phyloP scores from a whole-genome alignment of 495 filamentous ascomycete genomes.

The Penicillium lagena region DNA sequence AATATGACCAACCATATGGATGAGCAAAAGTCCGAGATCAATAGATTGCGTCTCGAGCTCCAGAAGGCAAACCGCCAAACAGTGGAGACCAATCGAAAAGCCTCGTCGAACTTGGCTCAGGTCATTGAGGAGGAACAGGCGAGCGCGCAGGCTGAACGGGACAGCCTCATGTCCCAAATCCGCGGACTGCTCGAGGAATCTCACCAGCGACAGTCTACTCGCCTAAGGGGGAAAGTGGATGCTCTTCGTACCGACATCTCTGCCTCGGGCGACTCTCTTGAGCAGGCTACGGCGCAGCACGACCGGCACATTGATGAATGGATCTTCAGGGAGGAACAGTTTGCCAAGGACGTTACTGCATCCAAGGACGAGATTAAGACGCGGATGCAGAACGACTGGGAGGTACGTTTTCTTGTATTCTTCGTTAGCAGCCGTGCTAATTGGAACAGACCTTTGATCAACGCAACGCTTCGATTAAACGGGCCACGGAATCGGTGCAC shows the following conservation, averaged over 20 bases:
- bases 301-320: constrained; percentile 68
- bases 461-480: constrained; percentile 72
- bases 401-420: constrained; percentile 42
- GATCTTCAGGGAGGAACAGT: constrained; percentile 59
- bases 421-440: constrained; percentile 17
- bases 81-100: constrained; percentile 57
- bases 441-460: constrained; percentile 60
- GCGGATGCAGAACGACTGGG: constrained; percentile 84
- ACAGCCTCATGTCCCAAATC: constrained; percentile 69
- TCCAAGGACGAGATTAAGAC: constrained; percentile 71
- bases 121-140: constrained; percentile 69
- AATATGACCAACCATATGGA: constrained; percentile 64
- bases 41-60: constrained; percentile 63
- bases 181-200: constrained; percentile 65
- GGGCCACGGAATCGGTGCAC: constrained; percentile 78
- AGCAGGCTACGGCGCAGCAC: constrained; percentile 57
- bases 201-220: constrained; percentile 62
- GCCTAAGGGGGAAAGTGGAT: constrained; percentile 59
- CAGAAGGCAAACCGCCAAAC: constrained; percentile 58
- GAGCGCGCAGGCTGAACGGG: constrained; percentile 67
- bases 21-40: constrained; percentile 72
- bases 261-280: constrained; percentile 55
- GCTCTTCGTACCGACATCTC: constrained; percentile 55
- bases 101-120: constrained; percentile 61
- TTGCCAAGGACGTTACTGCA: constrained; percentile 62